A percentile compares a stretch with the other conserved stretches of the same genome.
phyloP scores from a whole-genome alignment of 139 green algal species.

The Gonium pectorale region DNA sequence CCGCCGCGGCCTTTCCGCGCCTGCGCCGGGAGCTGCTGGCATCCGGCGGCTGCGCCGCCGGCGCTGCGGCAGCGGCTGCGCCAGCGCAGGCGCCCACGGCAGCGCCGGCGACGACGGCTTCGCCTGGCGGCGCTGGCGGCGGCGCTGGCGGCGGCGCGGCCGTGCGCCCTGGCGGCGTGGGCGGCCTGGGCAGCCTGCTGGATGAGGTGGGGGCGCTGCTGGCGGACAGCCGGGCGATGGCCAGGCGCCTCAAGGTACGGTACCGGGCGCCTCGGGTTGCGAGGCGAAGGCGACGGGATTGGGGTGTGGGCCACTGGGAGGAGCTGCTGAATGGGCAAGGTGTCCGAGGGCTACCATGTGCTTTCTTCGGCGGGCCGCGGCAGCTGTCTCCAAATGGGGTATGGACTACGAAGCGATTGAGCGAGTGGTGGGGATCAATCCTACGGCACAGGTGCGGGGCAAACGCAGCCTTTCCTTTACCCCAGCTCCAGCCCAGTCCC shows the following conservation, averaged over 20 bases:
- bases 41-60: no score
- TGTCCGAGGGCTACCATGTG: no score
- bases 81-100: neutral
- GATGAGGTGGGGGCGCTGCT: constrained; percentile 60
- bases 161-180: no score
- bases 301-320: no score
- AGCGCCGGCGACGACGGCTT: neutral
- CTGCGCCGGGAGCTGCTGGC: constrained; percentile 29
- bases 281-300: neutral
- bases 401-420: no score
- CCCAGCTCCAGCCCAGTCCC: no score
- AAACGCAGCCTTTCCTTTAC: no score
- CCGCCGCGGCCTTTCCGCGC: constrained; percentile 30
- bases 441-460: no score
- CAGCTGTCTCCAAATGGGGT: no score
- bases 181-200: constrained; percentile 36
- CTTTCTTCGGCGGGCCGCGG: no score
- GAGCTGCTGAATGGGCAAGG: no score
- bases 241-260: constrained; percentile 8
- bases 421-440: no score
- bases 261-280: neutral
- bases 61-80: neutral
- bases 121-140: neutral
- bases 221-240: constrained; percentile 36
- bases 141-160: neutral